A percentile compares a stretch with the other conserved stretches of the same genome.
These are phyloP conservation scores for Penicillium cosmopolitanum DNA, from an alignment of 495 filamentous ascomycete genomes.

Conservation along the genomic window DNA sequence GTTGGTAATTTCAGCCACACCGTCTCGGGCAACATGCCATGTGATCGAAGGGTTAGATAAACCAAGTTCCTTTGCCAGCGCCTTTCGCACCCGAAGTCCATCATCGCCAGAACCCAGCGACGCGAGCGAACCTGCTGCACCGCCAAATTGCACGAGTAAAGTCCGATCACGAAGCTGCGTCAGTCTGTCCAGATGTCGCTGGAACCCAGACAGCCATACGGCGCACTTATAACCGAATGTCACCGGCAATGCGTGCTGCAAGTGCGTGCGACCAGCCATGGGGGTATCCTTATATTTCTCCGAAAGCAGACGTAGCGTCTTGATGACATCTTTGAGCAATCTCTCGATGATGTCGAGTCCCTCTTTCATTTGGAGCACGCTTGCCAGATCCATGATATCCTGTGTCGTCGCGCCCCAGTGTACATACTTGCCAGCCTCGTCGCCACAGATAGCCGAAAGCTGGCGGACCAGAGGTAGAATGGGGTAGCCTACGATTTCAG, in stretches of 20 bases:
- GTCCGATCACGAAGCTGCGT: conserved; percentile 38
- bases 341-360: conserved; percentile 48
- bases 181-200: conserved; percentile 46
- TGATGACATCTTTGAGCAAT: conserved; percentile 39
- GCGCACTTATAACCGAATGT: conserved; percentile 56
- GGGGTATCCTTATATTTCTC: conserved; percentile 49
- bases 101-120: conserved; percentile 39
- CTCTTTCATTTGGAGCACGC: conserved; percentile 51
- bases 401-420: conserved; percentile 63
- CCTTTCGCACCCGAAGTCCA: conserved; percentile 44
- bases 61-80: conserved; percentile 41
- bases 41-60: conserved; percentile 48
- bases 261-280: conserved; percentile 56
- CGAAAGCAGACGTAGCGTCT: conserved; percentile 39
- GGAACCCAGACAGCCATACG: conserved; percentile 47
- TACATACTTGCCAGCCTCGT: conserved; percentile 51
- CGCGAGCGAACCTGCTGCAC: conserved; percentile 52
- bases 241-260: conserved; percentile 54
- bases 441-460: conserved; percentile 40
- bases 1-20: conserved; percentile 53
- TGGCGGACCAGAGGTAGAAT: conserved; percentile 55
- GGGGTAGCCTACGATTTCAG: conserved; percentile 58
- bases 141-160: conserved; percentile 52
- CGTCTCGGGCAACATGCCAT: conserved; percentile 53
- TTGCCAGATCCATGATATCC: conserved; percentile 57